Conservation (phyloP, 73 alveolate species). For the Stentor coeruleus region DNA sequence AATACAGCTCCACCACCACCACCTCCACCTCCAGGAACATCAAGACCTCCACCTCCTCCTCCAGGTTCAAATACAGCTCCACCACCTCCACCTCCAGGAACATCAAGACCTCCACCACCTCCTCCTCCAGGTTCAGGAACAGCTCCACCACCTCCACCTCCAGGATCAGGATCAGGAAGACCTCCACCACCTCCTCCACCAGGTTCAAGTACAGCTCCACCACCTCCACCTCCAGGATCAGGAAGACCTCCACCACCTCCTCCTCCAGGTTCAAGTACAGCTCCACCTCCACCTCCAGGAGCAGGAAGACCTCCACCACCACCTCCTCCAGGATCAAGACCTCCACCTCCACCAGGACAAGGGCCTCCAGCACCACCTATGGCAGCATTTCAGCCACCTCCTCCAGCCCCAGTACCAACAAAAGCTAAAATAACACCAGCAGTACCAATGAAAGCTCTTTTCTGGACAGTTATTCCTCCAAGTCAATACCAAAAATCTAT, state of each 20-base stretch:
- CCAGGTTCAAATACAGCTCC: conserved; percentile 33
- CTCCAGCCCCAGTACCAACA: conserved; percentile 27
- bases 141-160: conserved; percentile 41
- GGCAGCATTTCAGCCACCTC: conserved; percentile 47
- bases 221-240: conserved; percentile 36
- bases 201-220: conserved; percentile 15
- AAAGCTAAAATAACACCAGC: conserved; percentile 59
- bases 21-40: conserved; percentile 20
- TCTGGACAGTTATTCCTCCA: conserved; percentile 55
- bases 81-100: conserved; percentile 30
- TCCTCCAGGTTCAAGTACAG: conserved; percentile 32
- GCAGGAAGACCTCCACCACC: conserved; percentile 44
- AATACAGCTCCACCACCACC: conserved; percentile 9
- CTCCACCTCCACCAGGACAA: conserved; percentile 57
- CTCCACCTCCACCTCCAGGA: conserved; percentile 38
- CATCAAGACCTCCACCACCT: conserved; percentile 39
- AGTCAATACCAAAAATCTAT: conserved; percentile 51
- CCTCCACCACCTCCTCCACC: conserved; percentile 42
- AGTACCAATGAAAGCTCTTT: conserved; percentile 64
- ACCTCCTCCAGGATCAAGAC: conserved; percentile 37
- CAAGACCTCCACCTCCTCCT: conserved; percentile 34
- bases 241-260: conserved; percentile 46
- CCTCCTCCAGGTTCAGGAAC: conserved; percentile 38
- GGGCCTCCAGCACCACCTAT: conserved; percentile 62
- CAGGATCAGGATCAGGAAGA: conserved; percentile 4